phyloP scores from a whole-genome alignment of 306 rosid genomes.

The Pyrus pyrifolia region DNA sequence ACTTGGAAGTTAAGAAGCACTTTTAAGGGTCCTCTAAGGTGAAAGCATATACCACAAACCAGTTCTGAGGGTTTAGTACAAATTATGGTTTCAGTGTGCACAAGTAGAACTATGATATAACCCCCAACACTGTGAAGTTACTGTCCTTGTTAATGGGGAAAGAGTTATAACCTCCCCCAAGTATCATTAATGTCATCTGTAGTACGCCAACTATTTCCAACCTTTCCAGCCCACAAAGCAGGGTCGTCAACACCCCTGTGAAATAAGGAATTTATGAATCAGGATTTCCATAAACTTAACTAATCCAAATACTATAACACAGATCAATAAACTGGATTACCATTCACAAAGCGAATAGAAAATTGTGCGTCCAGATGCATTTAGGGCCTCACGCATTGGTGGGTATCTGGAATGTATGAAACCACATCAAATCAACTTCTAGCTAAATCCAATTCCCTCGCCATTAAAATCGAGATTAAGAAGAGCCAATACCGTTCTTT shows the following conservation, averaged over 20 bases:
- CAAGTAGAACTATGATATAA: conserved; percentile 6
- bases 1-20: neutral
- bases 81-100: neutral
- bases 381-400: conserved; percentile 92
- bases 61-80: neutral
- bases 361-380: conserved; percentile 50
- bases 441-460: conserved; percentile 6
- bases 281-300: conserved; percentile 12
- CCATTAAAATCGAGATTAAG: conserved; percentile 15
- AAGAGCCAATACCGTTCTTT: conserved; percentile 51
- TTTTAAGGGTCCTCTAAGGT: neutral
- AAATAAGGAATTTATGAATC: conserved; percentile 6
- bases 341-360: conserved; percentile 90
- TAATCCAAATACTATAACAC: conserved; percentile 11
- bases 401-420: conserved; percentile 64
- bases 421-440: conserved; percentile 24
- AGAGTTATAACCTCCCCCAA: conserved; percentile 79
- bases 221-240: conserved; percentile 84
- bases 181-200: conserved; percentile 84
- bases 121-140: conserved; percentile 6
- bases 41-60: neutral
- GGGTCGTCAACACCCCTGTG: conserved; percentile 89
- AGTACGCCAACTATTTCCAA: conserved; percentile 99
- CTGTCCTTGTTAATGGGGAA: conserved; percentile 6
- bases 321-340: conserved; percentile 36